These are phyloP conservation scores for Malus asiatica DNA, from an alignment of 306 rosid species.

Conservation along the genomic window DNA sequence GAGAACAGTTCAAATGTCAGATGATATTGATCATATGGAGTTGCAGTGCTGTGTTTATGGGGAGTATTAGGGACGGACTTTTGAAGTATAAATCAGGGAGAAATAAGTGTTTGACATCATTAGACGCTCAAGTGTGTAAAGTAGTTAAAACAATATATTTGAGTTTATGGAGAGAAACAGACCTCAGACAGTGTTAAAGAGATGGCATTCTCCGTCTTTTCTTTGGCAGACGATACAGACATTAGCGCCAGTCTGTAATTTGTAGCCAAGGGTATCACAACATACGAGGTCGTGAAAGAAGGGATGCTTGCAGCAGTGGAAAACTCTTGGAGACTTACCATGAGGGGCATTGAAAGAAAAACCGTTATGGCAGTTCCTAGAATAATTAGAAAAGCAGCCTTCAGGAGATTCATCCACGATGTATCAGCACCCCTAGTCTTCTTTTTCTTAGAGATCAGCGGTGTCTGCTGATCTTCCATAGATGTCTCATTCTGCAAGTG, in stretches of 20 bases:
- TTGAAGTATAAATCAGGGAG: neutral
- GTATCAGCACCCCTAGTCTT: neutral
- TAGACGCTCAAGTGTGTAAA: neutral
- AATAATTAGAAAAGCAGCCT: conserved; percentile 24
- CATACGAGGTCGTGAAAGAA: conserved; percentile 25
- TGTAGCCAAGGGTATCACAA: conserved; percentile 29
- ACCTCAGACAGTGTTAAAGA: conserved; percentile 41
- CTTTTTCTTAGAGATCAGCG: neutral
- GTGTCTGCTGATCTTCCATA: neutral
- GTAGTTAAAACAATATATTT: neutral
- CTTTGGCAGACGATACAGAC: conserved; percentile 19
- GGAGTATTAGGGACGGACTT: neutral
- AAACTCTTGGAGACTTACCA: conserved; percentile 12
- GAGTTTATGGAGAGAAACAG: neutral
- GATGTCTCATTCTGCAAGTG: neutral
- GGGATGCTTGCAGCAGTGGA: conserved; percentile 26
- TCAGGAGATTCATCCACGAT: conserved; percentile 17
- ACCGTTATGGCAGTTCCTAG: conserved; percentile 18
- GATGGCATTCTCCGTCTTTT: conserved; percentile 20
- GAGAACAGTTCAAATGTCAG: neutral
- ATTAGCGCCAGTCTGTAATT: conserved; percentile 14
- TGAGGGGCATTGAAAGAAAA: conserved; percentile 22
- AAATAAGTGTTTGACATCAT: neutral
- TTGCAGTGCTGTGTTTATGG: neutral
- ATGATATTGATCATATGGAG: neutral